Evolutionary conservation across 2,329 filamentous ascomycete species (phyloP).

Genomic region (Penicillium aurantiogriseum): DNA sequence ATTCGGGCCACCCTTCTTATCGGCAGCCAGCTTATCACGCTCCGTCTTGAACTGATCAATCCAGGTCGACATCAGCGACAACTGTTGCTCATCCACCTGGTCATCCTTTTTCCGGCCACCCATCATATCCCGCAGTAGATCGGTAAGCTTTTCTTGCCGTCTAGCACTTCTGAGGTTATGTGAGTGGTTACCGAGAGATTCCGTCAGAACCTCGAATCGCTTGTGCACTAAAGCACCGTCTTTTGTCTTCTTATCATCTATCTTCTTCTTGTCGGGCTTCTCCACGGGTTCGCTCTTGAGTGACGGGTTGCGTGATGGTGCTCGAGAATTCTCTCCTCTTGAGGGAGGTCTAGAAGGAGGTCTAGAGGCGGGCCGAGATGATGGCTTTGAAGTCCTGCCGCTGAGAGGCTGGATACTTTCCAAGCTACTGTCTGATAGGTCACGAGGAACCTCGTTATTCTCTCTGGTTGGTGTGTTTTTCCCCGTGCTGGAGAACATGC

Average conservation of each 20-base stretch:
- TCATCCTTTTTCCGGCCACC: constrained; percentile 72
- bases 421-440: constrained; percentile 40
- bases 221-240: constrained; percentile 36
- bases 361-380: constrained; percentile 28
- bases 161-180: constrained; percentile 87
- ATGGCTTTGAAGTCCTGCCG: constrained; percentile 29
- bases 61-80: constrained; percentile 94
- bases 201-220: constrained; percentile 59
- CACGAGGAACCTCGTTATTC: constrained; percentile 29
- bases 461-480: constrained; percentile 34
- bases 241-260: constrained; percentile 35
- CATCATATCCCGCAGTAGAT: constrained; percentile 84
- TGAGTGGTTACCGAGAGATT: constrained; percentile 66
- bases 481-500: constrained; percentile 48
- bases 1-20: constrained; percentile 74
- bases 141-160: constrained; percentile 89
- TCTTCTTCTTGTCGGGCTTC: constrained; percentile 30
- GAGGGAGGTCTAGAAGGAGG: constrained; percentile 35
- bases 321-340: constrained; percentile 21
- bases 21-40: constrained; percentile 70
- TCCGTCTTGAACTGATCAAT: constrained; percentile 90
- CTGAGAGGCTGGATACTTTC: constrained; percentile 38
- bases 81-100: constrained; percentile 66
- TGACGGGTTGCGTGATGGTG: constrained; percentile 37
- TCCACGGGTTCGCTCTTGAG: constrained; percentile 33